Conservation (phyloP, 225 moss, liverwort and hornwort genomes). For the Antitrichia curtipendula region DNA sequence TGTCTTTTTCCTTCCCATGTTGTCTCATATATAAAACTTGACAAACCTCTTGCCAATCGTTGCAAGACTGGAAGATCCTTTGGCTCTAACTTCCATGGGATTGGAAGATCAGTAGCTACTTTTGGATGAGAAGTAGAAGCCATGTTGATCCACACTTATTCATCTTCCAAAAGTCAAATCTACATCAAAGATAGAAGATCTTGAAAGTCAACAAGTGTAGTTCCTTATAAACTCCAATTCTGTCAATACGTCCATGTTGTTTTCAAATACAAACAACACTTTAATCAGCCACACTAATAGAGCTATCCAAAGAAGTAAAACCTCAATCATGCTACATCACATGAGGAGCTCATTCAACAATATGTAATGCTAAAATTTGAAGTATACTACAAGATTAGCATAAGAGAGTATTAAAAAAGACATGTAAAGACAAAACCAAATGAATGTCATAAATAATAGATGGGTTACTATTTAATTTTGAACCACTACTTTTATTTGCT, state of each 20-base stretch:
- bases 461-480: fast-evolving
- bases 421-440: fast-evolving
- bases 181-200: neutral
- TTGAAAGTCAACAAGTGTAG: fast-evolving
- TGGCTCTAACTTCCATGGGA: neutral
- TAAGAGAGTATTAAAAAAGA: no score
- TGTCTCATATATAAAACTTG: neutral
- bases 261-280: neutral
- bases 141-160: neutral
- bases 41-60: neutral
- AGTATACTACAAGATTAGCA: fast-evolving
- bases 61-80: neutral
- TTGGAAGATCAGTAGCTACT: no score
- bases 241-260: no score
- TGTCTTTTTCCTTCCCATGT: neutral
- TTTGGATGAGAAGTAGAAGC: no score
- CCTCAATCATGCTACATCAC: no score
- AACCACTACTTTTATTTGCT: no score
- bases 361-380: neutral
- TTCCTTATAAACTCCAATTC: fast-evolving
- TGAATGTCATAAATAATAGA: no score
- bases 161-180: neutral
- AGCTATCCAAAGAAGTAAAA: neutral
- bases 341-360: fast-evolving
- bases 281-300: neutral